These are phyloP conservation scores for Debaryomyces sp. DNA, from an alignment of 1,139 yeast genomes.

Conservation along the genomic window DNA sequence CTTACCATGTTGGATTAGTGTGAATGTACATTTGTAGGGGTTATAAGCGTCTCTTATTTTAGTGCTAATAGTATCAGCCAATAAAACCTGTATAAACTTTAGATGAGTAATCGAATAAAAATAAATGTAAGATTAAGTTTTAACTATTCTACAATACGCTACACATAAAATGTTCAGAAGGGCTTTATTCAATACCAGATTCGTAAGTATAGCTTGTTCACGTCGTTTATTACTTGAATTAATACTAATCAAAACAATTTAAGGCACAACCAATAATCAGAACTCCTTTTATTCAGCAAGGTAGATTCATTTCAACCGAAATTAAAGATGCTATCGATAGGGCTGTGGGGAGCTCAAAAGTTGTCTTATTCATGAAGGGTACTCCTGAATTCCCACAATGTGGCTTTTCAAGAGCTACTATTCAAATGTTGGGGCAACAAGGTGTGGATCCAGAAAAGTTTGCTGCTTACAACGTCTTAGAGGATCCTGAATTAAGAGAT, in stretches of 20 bases:
- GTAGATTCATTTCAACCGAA: conserved; percentile 72
- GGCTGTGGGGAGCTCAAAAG: conserved; percentile 88
- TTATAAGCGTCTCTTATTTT: not conserved
- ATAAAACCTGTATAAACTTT: conserved; percentile 4
- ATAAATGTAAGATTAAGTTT: not conserved
- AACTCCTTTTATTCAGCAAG: conserved; percentile 8
- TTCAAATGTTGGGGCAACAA: conserved; percentile 90
- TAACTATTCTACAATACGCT: not conserved
- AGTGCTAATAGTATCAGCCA: not conserved
- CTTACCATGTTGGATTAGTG: too few species aligned
- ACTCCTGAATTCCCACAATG: conserved; percentile 99
- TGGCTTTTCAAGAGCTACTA: conserved; percentile 95
- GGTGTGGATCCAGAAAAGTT: conserved; percentile 96
- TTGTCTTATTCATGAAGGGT: conserved; percentile 93
- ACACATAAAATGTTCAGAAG: conserved; percentile 26
- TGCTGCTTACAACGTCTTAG: conserved; percentile 96
- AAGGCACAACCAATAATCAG: conserved; percentile 7
- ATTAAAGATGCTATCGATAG: conserved; percentile 80
- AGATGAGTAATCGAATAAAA: conserved; percentile 6
- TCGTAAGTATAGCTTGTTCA: conserved; percentile 19
- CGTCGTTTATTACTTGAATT: not conserved
- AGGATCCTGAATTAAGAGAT: conserved; percentile 86
- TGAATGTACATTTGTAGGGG: not conserved
- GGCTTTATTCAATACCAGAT: conserved; percentile 23
- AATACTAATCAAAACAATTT: conserved; percentile 1